Evolutionary conservation across 2,329 filamentous ascomycete species (phyloP), one percentile per base, ranked within the genome.

Genomic region (Hirsutella thompsonii): DNA sequence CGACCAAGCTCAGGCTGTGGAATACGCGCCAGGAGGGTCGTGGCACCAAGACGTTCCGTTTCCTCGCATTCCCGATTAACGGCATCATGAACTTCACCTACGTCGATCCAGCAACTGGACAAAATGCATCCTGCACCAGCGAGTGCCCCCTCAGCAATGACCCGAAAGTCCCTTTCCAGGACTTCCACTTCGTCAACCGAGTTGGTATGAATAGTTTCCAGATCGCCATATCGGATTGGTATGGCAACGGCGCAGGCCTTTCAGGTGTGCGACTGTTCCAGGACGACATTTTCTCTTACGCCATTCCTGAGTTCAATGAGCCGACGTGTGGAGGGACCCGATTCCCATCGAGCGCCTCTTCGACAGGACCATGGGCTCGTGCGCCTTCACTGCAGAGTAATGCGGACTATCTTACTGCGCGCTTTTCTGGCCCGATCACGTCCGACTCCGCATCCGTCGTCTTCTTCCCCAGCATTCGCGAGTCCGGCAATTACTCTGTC

Each of bases 31-130:
- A 79, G 40, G 78, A 92, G 52, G 87, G 84, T 39, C 80, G 88
- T 48, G 89, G 92, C 23, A 94, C 89, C 23, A 84, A 85, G 64
- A 84, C 82, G 0, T 98, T 86, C 66, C 79, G 88, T 43, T 93
- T 87, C 56, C 86, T 85, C 19, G 85, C 88, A 16, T 67, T 90
- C 44, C 89, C 90, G 5, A 77, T 90, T 53, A 81, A 84, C 47
- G 92, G 92, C 40, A 95, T 98, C 57, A 85, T 98, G 79, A 95
- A 96, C 61, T 72, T 98, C 55, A 94, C 88, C 30, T 96, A 92
- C 52, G 79, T 80, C 47, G 87, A 96, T 54, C 81, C 83, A 20
- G 66, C 57, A 32, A 83, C 76, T 2, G 82, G 83, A 20, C 65
- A 74, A 39, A 80, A 81, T 42, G 63, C 67, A 23, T 79, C 74